These are phyloP conservation scores for Prunus davidiana DNA, from an alignment of 306 rosid species.

Conservation along the genomic window DNA sequence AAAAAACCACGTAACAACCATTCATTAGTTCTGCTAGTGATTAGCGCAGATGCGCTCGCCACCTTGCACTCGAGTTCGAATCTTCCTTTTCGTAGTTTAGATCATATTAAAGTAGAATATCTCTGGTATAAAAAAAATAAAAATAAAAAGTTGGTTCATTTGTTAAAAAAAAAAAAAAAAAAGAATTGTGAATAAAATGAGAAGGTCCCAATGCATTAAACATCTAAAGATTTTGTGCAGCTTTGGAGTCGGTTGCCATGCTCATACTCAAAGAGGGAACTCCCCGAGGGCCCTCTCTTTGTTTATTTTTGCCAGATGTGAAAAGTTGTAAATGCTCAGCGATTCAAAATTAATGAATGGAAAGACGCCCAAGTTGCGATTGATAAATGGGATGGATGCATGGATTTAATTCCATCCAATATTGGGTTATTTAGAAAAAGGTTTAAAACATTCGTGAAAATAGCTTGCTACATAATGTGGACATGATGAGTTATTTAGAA, in stretches of 20 bases:
- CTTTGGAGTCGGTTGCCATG: not conserved
- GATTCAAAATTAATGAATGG: not conserved
- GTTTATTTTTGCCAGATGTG: not conserved
- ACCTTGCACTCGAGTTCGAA: too few species aligned
- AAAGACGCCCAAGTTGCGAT: constrained; percentile 1
- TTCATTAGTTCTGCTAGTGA: too few species aligned
- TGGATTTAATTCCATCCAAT: not conserved
- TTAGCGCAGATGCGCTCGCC: too few species aligned
- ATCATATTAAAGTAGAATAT: too few species aligned
- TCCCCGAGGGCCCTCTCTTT: not conserved
- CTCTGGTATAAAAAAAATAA: too few species aligned
- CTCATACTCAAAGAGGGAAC: not conserved
- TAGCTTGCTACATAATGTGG: not conserved
- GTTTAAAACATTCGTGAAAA: constrained; percentile 1
- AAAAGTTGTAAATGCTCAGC: not conserved
- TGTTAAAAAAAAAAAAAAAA: not conserved
- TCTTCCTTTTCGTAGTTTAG: accelerated
- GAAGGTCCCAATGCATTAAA: not conserved
- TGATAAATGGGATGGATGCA: not conserved
- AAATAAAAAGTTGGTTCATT: not conserved
- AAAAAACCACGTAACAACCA: too few species aligned
- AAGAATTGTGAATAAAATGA: not conserved
- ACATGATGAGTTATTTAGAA: not conserved
- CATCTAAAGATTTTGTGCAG: not conserved
- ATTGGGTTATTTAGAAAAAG: not conserved